These are phyloP conservation scores for Populus hybrid DNA, from an alignment of 441 rosid species.

Conservation along the genomic window DNA sequence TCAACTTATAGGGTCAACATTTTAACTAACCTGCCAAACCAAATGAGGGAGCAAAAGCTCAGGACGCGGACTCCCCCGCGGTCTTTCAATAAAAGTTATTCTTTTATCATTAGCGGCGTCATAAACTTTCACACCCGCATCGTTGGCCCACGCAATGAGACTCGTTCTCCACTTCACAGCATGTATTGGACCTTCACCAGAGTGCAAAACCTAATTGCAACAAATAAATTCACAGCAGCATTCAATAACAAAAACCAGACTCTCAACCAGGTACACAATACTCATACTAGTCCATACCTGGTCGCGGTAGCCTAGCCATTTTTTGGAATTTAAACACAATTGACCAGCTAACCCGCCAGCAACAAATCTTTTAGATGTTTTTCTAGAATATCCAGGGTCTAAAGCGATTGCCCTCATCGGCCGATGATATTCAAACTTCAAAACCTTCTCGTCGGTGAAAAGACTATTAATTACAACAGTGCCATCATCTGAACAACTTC, in stretches of 20 bases:
- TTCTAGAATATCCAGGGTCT: constrained; percentile 86
- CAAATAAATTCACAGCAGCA: constrained; percentile 11
- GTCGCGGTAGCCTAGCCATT: constrained; percentile 84
- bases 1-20: neutral
- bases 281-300: constrained; percentile 55
- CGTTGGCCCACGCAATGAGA: constrained; percentile 99
- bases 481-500: constrained; percentile 99
- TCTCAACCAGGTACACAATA: neutral
- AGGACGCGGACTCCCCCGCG: constrained; percentile 88
- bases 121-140: constrained; percentile 95
- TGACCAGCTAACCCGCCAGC: constrained; percentile 99
- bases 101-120: constrained; percentile 91
- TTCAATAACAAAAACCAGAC: constrained; percentile 16
- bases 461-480: constrained; percentile 88
- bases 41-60: constrained; percentile 91
- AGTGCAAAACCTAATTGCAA: constrained; percentile 74
- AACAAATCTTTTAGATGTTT: constrained; percentile 72
- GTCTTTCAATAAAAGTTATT: constrained; percentile 91
- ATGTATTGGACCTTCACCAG: constrained; percentile 98
- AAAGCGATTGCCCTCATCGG: constrained; percentile 95
- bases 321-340: constrained; percentile 75
- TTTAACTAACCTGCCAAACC: constrained; percentile 93
- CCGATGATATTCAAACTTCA: constrained; percentile 92
- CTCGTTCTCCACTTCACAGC: constrained; percentile 87
- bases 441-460: constrained; percentile 75